Conservation (phyloP, 2,329 filamentous ascomycete species). For the Aspergillus proliferans region DNA sequence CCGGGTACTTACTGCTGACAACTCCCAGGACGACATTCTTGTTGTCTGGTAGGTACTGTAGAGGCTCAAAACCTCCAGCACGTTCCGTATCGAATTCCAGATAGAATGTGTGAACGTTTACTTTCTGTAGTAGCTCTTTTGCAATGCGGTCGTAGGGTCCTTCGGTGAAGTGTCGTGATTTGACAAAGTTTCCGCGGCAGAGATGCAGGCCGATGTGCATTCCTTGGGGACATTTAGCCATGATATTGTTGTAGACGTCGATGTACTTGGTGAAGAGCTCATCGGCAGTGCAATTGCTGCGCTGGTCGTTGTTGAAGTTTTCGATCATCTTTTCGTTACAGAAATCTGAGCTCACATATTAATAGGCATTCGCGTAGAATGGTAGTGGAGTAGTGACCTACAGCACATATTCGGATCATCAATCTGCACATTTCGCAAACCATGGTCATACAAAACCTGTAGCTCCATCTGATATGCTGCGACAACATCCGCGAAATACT, state of each 20-base stretch:
- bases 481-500: slow-evolving; percentile 56
- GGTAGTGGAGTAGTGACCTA: slow-evolving; percentile 30
- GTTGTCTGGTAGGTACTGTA: slow-evolving; percentile 50
- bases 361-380: too few relatives aligned
- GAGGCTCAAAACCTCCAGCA: slow-evolving; percentile 56
- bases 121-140: slow-evolving; percentile 52
- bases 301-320: slow-evolving; percentile 33
- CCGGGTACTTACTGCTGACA: slow-evolving; percentile 53
- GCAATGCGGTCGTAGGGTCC: slow-evolving; percentile 59
- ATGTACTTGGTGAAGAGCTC: slow-evolving; percentile 67
- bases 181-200: slow-evolving; percentile 57
- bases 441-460: slow-evolving; percentile 50
- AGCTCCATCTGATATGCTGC: slow-evolving; percentile 54
- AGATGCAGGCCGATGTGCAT: slow-evolving; percentile 69
- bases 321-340: neutral
- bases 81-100: slow-evolving; percentile 59
- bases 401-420: slow-evolving; percentile 53
- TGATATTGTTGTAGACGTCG: slow-evolving; percentile 62
- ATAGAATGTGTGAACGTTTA: slow-evolving; percentile 58
- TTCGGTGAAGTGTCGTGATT: slow-evolving; percentile 47
- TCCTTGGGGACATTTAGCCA: slow-evolving; percentile 55
- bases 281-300: slow-evolving; percentile 64
- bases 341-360: neutral
- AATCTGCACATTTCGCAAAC: slow-evolving; percentile 55
- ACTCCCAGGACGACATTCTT: slow-evolving; percentile 56